Evolutionary conservation across 2,329 filamentous ascomycete genomes (phyloP), one percentile per base, ranked within the genome.

Genomic region (Aspergillus luchuensis): DNA sequence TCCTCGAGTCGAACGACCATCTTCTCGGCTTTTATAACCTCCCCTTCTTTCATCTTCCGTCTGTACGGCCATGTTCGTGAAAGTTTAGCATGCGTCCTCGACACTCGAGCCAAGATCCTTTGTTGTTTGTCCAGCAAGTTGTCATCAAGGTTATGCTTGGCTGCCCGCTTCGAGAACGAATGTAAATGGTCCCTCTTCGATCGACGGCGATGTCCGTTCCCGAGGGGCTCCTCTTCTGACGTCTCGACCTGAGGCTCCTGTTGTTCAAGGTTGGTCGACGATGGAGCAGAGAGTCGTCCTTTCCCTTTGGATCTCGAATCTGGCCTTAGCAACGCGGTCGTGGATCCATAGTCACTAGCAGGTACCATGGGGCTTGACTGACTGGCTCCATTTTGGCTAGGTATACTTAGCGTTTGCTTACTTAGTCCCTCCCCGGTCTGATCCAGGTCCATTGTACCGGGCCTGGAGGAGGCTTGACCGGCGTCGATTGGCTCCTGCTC

Each of bases 1-100:
- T 79, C 79, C 66, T 88, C 87, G 23, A 88, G 81, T 21, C 85
- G 81, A 19, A 89, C 83, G 21, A 90, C 81, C 87, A 90, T 90
- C 61, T 84, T 85, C 69, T 89, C 87, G 74, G 87, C 87, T 72
- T 89, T 89, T 59, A 89, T 78, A 55, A 89, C 85, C 62, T 88
- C 82, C 5, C 87, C 87, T 65, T 87, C 82, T 56, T 79, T 76
- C 23, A 79, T 69, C 23, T 81, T 75, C 30, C 71, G 72, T 54
- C 76, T 72, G 51, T 69, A 72, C 8, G 74, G 70, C 45, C 72
- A 67, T 56, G 71, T 74, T 5, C 67, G 67, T 25, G 73, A 72
- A 21, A 79, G 73, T 48, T 66, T 73, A 47, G 67, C 71, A 59
- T 73, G 74, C 10, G 75, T 79, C 58, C 63, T 73, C 51, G 71